Conservation (phyloP, 768 basidiomycete species). For the Suillus placidus region DNA sequence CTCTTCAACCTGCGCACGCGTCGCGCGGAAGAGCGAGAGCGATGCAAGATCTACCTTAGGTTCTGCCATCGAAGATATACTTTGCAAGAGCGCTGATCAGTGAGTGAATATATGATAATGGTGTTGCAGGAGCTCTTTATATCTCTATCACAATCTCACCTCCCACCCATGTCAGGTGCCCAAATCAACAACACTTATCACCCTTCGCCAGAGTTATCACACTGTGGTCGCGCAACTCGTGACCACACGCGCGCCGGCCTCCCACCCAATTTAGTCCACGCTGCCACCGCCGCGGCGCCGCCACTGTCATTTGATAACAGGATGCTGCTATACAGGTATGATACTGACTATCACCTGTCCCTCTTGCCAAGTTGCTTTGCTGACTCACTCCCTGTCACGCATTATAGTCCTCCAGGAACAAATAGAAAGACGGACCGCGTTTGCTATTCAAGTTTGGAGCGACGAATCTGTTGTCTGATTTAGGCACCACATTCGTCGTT, state of each 20-base stretch:
- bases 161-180: slow-evolving; percentile 4
- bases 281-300: neutral
- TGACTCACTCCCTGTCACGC: neutral
- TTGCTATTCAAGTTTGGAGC: neutral
- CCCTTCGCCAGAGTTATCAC: neutral
- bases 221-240: neutral
- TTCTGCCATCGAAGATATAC: neutral
- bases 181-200: slow-evolving; percentile 1
- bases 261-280: neutral
- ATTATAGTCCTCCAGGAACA: neutral
- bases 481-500: neutral
- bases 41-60: slow-evolving; percentile 19
- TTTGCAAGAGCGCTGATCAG: neutral
- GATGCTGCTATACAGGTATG: neutral
- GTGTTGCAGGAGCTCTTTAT: neutral
- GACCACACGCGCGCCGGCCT: neutral
- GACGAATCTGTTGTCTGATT: neutral
- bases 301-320: neutral
- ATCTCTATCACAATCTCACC: neutral
- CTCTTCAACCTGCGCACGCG: slow-evolving; percentile 45
- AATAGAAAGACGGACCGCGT: neutral
- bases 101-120: neutral
- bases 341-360: neutral
- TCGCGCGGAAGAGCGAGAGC: slow-evolving; percentile 52
- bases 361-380: neutral